These are phyloP conservation scores for Pseudozyma tsukubaensis DNA, from an alignment of 1,284 basidiomycete species.

Conservation along the genomic window DNA sequence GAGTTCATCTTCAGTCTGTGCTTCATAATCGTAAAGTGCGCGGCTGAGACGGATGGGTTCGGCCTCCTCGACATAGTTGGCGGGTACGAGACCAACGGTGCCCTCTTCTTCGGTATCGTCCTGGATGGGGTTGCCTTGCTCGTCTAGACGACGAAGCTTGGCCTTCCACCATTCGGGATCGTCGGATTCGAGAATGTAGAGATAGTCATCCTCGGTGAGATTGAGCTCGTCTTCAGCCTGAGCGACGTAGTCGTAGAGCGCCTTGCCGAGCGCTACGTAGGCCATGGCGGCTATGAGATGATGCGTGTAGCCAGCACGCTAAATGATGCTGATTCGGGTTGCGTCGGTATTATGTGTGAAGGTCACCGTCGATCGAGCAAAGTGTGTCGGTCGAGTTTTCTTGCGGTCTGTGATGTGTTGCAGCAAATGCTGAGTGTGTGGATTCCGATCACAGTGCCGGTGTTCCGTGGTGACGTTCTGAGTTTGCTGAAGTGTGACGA, in stretches of 20 bases:
- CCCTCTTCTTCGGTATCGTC: constrained; percentile 36
- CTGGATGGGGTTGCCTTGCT: constrained; percentile 40
- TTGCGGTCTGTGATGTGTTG: background rate
- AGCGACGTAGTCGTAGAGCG: constrained; percentile 67
- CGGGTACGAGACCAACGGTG: constrained; percentile 63
- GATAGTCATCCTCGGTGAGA: constrained; percentile 63
- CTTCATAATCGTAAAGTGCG: constrained; percentile 65
- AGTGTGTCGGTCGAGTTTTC: too few species aligned
- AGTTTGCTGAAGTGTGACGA: background rate
- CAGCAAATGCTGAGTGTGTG: background rate
- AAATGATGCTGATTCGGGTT: background rate
- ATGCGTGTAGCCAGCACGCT: constrained; percentile 4
- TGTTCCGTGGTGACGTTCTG: too few species aligned
- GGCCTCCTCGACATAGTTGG: constrained; percentile 66
- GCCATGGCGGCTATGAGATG: constrained; percentile 50
- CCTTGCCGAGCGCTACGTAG: constrained; percentile 65
- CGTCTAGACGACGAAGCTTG: constrained; percentile 52
- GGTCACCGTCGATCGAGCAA: too few species aligned
- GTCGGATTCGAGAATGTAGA: constrained; percentile 66
- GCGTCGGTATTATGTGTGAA: too few species aligned
- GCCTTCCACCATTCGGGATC: constrained; percentile 68
- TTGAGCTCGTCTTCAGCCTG: constrained; percentile 67
- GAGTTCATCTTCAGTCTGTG: constrained; percentile 66
- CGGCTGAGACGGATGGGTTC: constrained; percentile 63
- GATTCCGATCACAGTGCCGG: too few species aligned